Conservation (phyloP, 495 filamentous ascomycete species). For the Zalerion maritima region DNA sequence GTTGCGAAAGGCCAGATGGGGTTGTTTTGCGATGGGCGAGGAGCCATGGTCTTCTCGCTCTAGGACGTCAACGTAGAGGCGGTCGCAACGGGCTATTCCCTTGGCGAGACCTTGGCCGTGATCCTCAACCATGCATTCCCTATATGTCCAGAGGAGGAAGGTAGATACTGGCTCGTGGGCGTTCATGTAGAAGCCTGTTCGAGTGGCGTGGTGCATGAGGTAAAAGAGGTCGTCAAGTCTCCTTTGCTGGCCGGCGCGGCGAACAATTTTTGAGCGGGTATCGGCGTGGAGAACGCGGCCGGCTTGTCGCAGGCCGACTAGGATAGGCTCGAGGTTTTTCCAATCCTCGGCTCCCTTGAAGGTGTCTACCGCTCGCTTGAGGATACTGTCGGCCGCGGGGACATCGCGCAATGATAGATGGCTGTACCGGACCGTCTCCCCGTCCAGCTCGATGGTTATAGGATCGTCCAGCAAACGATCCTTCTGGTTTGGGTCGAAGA, state of each 20-base stretch:
- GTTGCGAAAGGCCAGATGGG: constrained; percentile 1
- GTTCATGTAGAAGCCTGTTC: constrained; percentile 38
- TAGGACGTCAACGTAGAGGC: constrained; percentile 36
- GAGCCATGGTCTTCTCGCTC: constrained; percentile 32
- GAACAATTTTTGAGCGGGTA: constrained; percentile 26
- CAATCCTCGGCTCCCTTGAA: constrained; percentile 47
- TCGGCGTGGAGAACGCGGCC: constrained; percentile 15
- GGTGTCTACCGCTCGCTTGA: constrained; percentile 25
- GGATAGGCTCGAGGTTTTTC: constrained; percentile 40
- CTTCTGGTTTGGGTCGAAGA: constrained; percentile 37
- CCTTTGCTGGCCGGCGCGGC: constrained; percentile 22
- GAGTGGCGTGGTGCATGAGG: constrained; percentile 27
- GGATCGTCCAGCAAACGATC: constrained; percentile 41
- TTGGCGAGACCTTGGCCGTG: constrained; percentile 23
- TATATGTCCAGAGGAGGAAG: constrained; percentile 37
- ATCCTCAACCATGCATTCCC: constrained; percentile 25
- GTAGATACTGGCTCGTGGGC: constrained; percentile 23
- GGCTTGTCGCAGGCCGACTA: constrained; percentile 39
- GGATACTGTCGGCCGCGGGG: constrained; percentile 16
- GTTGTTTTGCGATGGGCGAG: constrained; percentile 4
- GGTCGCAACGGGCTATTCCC: constrained; percentile 27
- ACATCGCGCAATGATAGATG: constrained; percentile 21
- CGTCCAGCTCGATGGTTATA: constrained; percentile 43
- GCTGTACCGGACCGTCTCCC: constrained; percentile 39
- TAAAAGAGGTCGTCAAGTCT: constrained; percentile 36